Evolutionary conservation across 1,139 yeast genomes (phyloP).

Genomic region (Scheffersomyces parashehatae): DNA sequence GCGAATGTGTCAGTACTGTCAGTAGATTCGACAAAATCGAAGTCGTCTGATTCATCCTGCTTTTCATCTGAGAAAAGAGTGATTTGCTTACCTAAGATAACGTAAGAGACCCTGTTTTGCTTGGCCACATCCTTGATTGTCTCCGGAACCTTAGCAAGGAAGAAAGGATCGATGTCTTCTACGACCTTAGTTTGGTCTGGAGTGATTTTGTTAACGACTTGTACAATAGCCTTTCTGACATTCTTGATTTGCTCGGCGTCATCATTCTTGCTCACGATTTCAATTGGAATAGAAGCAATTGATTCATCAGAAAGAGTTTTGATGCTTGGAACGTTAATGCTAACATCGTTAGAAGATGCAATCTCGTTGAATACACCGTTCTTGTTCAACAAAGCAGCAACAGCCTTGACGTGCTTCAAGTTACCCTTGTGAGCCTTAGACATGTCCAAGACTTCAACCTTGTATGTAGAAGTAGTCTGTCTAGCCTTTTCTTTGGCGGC

Average conservation of each 20-base stretch:
- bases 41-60: constrained; percentile 30
- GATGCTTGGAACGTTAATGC: constrained; percentile 53
- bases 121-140: constrained; percentile 48
- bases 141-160: constrained; percentile 53
- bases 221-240: constrained; percentile 67
- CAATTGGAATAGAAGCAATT: constrained; percentile 38
- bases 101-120: constrained; percentile 52
- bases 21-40: constrained; percentile 32
- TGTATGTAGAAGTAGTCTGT: constrained; percentile 51
- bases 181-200: constrained; percentile 65
- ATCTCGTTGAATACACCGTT: constrained; percentile 50
- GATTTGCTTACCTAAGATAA: constrained; percentile 50
- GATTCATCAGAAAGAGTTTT: constrained; percentile 20
- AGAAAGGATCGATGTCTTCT: constrained; percentile 69
- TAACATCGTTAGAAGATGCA: constrained; percentile 48
- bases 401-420: constrained; percentile 68
- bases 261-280: constrained; percentile 36
- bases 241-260: constrained; percentile 36
- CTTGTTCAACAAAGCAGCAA: constrained; percentile 65
- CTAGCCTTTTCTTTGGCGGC: constrained; percentile 61
- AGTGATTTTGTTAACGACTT: constrained; percentile 67
- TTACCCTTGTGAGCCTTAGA: constrained; percentile 87
- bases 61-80: constrained; percentile 37
- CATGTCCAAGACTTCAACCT: constrained; percentile 73
- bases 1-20: constrained; percentile 36